Base-by-base conservation (phyloP, 208 protist species). In the Trypanosoma theileri region DNA sequence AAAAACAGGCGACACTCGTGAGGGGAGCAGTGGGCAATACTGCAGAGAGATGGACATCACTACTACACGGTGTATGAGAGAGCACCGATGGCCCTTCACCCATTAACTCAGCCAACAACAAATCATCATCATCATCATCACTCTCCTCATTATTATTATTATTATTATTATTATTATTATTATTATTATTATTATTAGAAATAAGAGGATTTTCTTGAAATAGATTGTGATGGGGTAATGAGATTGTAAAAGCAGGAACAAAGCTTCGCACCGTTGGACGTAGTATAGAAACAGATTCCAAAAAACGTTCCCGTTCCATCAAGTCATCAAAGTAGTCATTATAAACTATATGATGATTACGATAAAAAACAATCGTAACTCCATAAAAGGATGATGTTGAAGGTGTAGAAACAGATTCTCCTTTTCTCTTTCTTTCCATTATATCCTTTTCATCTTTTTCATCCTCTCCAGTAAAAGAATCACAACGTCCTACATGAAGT, bases 241-340 rank as follows among this genome's bases (percentile, higher is more conserved):
- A 17, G n/a, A 41, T 35, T 6, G 58, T 63, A 35, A 63, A 52
- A 11, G 41, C 41, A 35, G 58, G 58, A 31, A 24, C 24, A 50
- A 59, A 68, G 9, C 17, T 55, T 21, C 62, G 62, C 22, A 68
- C 48, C 3, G 62, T 68, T 9, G 62, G 62, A 10, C 62, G 62
- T 17, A 68, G n/a, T 9, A 41, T 2, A 19, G 53, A 1, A n/a
- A 57, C 16, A 24, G 17, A 58, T 41, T 68, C 62, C n/a, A 68
- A 42, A 52, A 68, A 68, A 17, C 62, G 42, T 41, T 68, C 62
- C 4, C 62, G 62, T 45, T 68, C 62, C 48, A 12, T 21, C 26
- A 68, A 19, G 10, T 68, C 62, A 51, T 26, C 13, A 26, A 68
- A 68, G 26, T 59, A 57, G 1, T 68, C 62, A 57, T 59, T 45